Percentiles rank a stretch among this genome's conserved stretches.
Conservation (phyloP, 2,329 filamentous ascomycete species). For the Exophiala calicioides region DNA sequence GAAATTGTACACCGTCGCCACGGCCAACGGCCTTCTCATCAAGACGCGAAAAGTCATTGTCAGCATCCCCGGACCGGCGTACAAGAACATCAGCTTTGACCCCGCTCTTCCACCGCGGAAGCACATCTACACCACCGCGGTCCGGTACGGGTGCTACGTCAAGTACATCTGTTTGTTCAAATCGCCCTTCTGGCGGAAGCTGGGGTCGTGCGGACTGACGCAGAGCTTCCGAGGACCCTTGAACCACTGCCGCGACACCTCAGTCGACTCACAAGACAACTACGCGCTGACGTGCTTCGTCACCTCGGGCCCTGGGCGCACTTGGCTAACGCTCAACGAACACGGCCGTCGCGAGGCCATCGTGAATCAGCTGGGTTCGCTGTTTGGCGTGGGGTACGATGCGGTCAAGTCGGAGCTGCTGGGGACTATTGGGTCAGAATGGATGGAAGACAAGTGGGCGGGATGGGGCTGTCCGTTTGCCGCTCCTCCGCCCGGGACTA, state of each 20-base stretch:
- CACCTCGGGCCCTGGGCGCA: conserved; percentile 35
- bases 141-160: conserved; percentile 49
- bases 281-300: conserved; percentile 44
- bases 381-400: conserved; percentile 10
- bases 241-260: conserved; percentile 41
- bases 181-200: conserved; percentile 48
- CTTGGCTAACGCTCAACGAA: conserved; percentile 11
- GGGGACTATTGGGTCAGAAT: conserved; percentile 36
- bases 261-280: conserved; percentile 30
- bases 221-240: conserved; percentile 41
- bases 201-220: conserved; percentile 38
- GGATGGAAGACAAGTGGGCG: conserved; percentile 39
- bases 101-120: conserved; percentile 48
- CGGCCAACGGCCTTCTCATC: conserved; percentile 28
- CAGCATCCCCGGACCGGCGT: conserved; percentile 49
- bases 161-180: conserved; percentile 52
- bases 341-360: conserved; percentile 31
- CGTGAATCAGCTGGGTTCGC: conserved; percentile 11
- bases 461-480: conserved; percentile 45
- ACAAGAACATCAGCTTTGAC: conserved; percentile 48
- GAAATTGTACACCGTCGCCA: conserved; percentile 31
- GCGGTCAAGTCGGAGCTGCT: conserved; percentile 1
- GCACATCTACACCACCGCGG: conserved; percentile 36
- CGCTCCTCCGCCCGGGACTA: conserved; percentile 39
- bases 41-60: conserved; percentile 49